Base-by-base conservation (phyloP, 805 yeast genomes). In the Ascoidea tarda region DNA sequence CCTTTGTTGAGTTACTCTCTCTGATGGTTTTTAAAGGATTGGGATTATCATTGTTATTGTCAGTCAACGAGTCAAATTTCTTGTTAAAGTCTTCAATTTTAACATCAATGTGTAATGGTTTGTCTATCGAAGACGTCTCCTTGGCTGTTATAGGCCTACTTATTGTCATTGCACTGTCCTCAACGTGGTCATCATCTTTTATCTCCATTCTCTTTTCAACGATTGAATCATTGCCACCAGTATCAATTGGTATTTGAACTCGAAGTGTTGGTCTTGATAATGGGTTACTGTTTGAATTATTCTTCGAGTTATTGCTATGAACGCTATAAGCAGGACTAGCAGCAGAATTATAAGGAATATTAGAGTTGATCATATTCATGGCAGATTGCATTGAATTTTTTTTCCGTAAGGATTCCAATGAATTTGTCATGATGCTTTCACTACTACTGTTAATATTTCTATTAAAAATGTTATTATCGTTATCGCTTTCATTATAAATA, bases 171-270 rank as follows among this genome's bases (percentile, higher is more conserved):
- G 28, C 28, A 58, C 63, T 46, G 62, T 61, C 49, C 55, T 60
- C 32, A 64, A 60, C 52, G 69, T 68, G 51, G 68, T 56, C 32
- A 28, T 32, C 47, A 21, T 49, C 38, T 16, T 50, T 46, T 16
- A 32, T 33, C 46, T 32, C 21, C 16, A 16, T n/a, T 6, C 33
- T 46, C 21, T 46, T 46, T 6, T 42, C 45, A n/a, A 16, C 33
- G 12, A 33, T 5, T 46, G 10, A 33, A 2, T 28, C 44, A 38
- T 38, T 38, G 14, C 44, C 44, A 6, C 59, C 57, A 46, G 62
- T 59, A 60, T 73, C 78, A 5, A 68, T 69, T 1, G 88, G 88
- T n/a, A 82, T 82, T 58, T 79, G 80, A 8, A 82, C 82, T 53
- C 86, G 65, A 48, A 82, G 65, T 1, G 81, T 73, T 1, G 88